These are phyloP conservation scores for Colletotrichum paranaense DNA, from an alignment of 2,329 filamentous ascomycete genomes.

Conservation along the genomic window DNA sequence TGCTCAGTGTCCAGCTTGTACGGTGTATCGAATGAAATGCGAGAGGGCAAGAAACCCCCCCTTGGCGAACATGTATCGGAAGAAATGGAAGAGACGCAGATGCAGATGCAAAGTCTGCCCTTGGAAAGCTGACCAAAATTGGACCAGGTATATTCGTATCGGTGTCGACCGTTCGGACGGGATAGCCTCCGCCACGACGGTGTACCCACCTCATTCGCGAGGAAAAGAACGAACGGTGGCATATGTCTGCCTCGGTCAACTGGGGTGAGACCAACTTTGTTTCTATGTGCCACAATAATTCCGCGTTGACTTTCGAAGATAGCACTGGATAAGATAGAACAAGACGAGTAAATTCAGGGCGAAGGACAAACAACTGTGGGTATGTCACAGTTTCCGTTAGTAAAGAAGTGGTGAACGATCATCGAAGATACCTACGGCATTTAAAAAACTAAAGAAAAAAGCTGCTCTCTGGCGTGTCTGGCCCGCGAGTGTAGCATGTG, in stretches of 20 bases:
- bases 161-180: background rate
- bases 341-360: background rate
- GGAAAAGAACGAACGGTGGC: background rate
- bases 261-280: background rate
- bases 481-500: background rate
- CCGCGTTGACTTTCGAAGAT: background rate
- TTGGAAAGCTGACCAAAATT: background rate
- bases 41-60: background rate
- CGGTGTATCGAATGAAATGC: background rate
- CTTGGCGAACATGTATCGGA: background rate
- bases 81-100: constrained; percentile 12
- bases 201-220: background rate
- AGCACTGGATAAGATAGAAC: background rate
- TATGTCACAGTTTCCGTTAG: no score
- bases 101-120: constrained; percentile 14
- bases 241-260: background rate
- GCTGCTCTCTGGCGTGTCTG: background rate
- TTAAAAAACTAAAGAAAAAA: background rate
- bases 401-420: no score
- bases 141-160: background rate
- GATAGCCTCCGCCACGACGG: background rate
- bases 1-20: background rate
- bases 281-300: background rate
- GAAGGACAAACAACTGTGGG: no score
- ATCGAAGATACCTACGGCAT: no score